Base-by-base conservation (phyloP, 192 early-diverging fungal species). In the Backusella psychrophila region DNA sequence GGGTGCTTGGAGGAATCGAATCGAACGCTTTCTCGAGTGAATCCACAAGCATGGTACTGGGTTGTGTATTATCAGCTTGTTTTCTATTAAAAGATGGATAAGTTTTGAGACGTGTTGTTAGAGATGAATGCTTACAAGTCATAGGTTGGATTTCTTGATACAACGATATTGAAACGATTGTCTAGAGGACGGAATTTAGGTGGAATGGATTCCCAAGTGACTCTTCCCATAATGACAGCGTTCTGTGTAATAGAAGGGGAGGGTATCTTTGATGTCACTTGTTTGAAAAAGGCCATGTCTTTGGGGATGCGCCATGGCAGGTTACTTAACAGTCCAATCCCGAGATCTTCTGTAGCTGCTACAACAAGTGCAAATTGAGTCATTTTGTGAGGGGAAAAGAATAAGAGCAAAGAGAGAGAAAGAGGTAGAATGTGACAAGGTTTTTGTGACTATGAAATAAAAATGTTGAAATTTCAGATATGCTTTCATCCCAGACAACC, bases 121-220 rank as follows among this genome's bases (percentile, higher is more conserved):
- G 8, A 23, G 35, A 29, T 8, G n/a, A n/a, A 59, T 49, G 5
- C 74, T 66, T 82, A 78, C 77, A 82, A n/a, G 52, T 81, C 76
- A 70, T 88, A 88, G 35, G 86, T 72, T 0, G 80, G 73, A 77
- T 90, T 87, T 71, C 92, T 77, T 36, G 95, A 92, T 23, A 99
- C 75, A 8, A 99, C 91, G 36, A 99, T 85, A 84, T 98, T 99
- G 72, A 94, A 82, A 65, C 98, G 87, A 56, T 84, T 74, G 11
- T 75, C 72, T n/a, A 99, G 82, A 8, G 98, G 98, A 52, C 93
- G 84, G 76, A 91, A 95, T 68, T 89, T 91, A 6, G 68, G 59
- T 3, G 98, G 98, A 59, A 99, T 94, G 4, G 93, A 94, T 77
- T 97, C 94, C 96, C 97, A 99, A 21, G 96, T 97, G 23, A 85